phyloP scores from a whole-genome alignment of 1,139 yeast species.

The Debaryomyces nepalensis region DNA sequence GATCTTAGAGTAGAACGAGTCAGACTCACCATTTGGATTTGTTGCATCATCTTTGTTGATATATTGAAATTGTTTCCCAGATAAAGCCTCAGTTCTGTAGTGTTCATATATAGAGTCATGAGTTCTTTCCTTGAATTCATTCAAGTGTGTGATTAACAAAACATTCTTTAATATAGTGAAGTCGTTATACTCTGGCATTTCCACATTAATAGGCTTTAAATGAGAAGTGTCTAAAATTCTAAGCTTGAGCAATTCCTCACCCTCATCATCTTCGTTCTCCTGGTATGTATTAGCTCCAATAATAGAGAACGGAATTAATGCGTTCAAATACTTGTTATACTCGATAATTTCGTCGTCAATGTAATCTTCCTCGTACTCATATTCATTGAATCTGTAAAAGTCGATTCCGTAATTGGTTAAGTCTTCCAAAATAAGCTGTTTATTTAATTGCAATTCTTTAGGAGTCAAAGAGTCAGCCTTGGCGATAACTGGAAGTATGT shows the following conservation, averaged over 20 bases:
- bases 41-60: slow-evolving; percentile 25
- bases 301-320: slow-evolving; percentile 46
- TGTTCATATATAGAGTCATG: slow-evolving; percentile 70
- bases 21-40: slow-evolving; percentile 10
- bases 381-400: slow-evolving; percentile 52
- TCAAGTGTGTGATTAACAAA: slow-evolving; percentile 74
- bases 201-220: slow-evolving; percentile 51
- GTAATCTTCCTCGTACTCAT: slow-evolving; percentile 52
- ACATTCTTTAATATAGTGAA: slow-evolving; percentile 69
- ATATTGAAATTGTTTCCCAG: slow-evolving; percentile 52
- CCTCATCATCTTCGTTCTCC: slow-evolving; percentile 40
- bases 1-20: slow-evolving; percentile 10
- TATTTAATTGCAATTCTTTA: slow-evolving; percentile 41
- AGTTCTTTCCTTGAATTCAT: slow-evolving; percentile 73
- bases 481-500: slow-evolving; percentile 47
- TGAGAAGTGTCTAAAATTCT: slow-evolving; percentile 42
- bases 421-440: slow-evolving; percentile 47
- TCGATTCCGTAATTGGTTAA: slow-evolving; percentile 45
- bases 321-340: slow-evolving; percentile 50
- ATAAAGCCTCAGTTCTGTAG: slow-evolving; percentile 70
- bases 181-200: slow-evolving; percentile 63
- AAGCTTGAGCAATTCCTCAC: slow-evolving; percentile 43
- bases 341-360: slow-evolving; percentile 55
- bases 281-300: slow-evolving; percentile 52
- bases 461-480: slow-evolving; percentile 49